These are phyloP conservation scores for Apophysomyces ossiformis DNA, from an alignment of 371 early-diverging fungal species.

Conservation along the genomic window DNA sequence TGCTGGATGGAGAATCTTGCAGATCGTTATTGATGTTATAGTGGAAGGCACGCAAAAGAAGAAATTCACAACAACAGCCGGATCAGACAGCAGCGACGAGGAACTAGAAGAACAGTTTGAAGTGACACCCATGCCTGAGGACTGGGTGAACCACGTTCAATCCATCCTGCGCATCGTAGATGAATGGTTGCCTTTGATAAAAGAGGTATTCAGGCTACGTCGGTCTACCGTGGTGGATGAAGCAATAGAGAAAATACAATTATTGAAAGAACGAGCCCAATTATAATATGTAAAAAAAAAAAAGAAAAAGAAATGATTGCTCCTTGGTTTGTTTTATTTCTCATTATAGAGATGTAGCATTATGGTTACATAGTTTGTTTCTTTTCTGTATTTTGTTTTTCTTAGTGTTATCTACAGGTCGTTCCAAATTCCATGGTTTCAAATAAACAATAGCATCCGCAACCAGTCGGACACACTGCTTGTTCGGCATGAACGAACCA, in stretches of 20 bases:
- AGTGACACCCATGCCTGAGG: constrained; percentile 31
- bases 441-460: constrained; percentile 50
- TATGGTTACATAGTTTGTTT: constrained; percentile 1
- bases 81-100: background rate
- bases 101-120: constrained; percentile 1
- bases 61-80: background rate
- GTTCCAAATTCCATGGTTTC: constrained; percentile 32
- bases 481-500: constrained; percentile 43
- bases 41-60: constrained; percentile 29
- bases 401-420: constrained; percentile 17
- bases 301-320: background rate
- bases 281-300: no score
- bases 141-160: constrained; percentile 29
- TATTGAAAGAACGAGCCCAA: constrained; percentile 10
- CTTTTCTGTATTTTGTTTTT: constrained; percentile 5
- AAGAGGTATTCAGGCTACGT: constrained; percentile 27
- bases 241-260: constrained; percentile 29
- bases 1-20: constrained; percentile 44
- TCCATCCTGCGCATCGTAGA: constrained; percentile 26
- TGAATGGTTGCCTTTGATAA: constrained; percentile 38
- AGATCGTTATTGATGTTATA: constrained; percentile 33
- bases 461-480: constrained; percentile 50
- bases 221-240: constrained; percentile 34
- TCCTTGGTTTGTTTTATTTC: background rate
- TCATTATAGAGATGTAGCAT: background rate